Conservation (phyloP, 2,329 filamentous ascomycete genomes). For the Ceratocystis cubensis region DNA sequence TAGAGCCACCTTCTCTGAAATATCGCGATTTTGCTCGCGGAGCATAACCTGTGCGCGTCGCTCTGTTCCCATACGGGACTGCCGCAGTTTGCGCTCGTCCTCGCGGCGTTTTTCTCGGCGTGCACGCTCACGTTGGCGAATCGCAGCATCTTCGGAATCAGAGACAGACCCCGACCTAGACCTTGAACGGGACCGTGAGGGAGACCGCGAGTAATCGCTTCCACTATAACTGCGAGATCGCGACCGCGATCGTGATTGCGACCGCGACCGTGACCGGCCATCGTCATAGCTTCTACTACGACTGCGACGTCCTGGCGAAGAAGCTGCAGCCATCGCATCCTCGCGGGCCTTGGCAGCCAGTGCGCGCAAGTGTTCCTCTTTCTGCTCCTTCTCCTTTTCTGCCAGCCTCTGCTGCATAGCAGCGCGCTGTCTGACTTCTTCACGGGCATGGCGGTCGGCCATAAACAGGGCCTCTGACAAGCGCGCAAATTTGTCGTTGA, state of each 20-base stretch:
- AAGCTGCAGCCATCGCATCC: conserved; percentile 45
- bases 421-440: conserved; percentile 84
- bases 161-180: conserved; percentile 28
- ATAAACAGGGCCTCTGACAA: conserved; percentile 91
- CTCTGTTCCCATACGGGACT: conserved; percentile 92
- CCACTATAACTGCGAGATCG: conserved; percentile 26
- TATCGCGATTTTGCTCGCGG: conserved; percentile 89
- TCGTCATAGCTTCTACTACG: conserved; percentile 9
- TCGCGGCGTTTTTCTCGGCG: conserved; percentile 69
- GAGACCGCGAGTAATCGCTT: conserved; percentile 32
- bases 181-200: conserved; percentile 28
- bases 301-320: not conserved
- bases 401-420: conserved; percentile 92
- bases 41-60: conserved; percentile 85
- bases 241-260: not conserved
- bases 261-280: conserved; percentile 1
- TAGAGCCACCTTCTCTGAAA: conserved; percentile 90
- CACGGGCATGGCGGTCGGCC: conserved; percentile 84
- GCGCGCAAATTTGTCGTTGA: conserved; percentile 97
- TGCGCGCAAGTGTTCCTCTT: conserved; percentile 80
- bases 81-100: conserved; percentile 76
- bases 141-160: conserved; percentile 53
- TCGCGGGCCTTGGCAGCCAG: conserved; percentile 86
- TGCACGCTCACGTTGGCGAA: conserved; percentile 62
- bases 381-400: conserved; percentile 89